phyloP scores from a whole-genome alignment of 1,284 basidiomycete genomes.

The Boletus semigastroideus region DNA sequence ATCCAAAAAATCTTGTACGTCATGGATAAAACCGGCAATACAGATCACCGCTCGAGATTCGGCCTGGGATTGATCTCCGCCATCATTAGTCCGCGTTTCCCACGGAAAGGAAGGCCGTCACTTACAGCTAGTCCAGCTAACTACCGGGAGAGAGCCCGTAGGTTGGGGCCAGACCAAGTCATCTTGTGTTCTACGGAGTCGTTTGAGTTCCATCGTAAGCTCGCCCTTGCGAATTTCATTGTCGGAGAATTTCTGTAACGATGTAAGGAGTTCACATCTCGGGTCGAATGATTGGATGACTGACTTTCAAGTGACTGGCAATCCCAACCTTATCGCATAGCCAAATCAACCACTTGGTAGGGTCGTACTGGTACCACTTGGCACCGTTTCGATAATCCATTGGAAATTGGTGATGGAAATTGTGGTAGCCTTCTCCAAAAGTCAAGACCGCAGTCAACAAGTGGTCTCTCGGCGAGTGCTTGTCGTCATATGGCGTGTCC shows the following conservation, averaged over 20 bases:
- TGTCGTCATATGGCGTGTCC: conserved; percentile 83
- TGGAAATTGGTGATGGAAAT: conserved; percentile 89
- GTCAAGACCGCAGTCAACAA: conserved; percentile 84
- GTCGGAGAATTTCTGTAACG: conserved; percentile 69
- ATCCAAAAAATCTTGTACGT: conserved; percentile 72
- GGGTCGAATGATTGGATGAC: too few relatives aligned
- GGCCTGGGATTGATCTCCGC: conserved; percentile 65
- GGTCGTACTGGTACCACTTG: conserved; percentile 71
- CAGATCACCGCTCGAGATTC: conserved; percentile 65
- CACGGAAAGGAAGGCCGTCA: not conserved
- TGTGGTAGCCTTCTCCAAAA: conserved; percentile 92
- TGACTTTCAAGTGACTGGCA: conserved; percentile 52
- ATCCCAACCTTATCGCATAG: conserved; percentile 62
- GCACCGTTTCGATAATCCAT: conserved; percentile 54
- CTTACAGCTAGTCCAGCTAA: conserved; percentile 54
- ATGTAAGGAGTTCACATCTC: too few relatives aligned
- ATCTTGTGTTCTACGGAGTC: conserved; percentile 64
- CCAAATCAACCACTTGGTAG: conserved; percentile 85
- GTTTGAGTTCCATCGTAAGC: conserved; percentile 81
- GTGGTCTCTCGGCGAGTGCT: conserved; percentile 80
- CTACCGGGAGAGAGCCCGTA: conserved; percentile 67
- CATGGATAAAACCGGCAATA: conserved; percentile 86
- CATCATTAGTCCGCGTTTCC: conserved; percentile 7
- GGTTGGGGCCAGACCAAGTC: conserved; percentile 68
- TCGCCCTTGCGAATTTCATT: conserved; percentile 87